Evolutionary conservation across 192 early-diverging fungal species (phyloP), one percentile per base, ranked within the genome.

Genomic region (Coemansia guatemalensis): DNA sequence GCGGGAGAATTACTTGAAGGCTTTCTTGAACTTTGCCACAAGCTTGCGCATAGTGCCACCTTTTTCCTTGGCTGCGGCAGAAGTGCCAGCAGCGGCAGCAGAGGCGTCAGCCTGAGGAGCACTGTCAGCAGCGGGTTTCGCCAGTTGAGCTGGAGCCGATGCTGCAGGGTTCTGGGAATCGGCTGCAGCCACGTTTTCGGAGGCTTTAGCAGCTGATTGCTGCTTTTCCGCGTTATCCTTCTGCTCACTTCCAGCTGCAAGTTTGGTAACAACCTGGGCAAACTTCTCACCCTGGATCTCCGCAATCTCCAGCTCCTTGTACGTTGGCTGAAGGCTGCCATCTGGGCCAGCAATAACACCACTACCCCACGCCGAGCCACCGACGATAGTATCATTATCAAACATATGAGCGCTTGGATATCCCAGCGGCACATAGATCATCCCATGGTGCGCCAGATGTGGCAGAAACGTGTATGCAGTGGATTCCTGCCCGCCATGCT

Each of bases 401-500:
- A 53, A 41, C 65, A 73, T 62, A 9, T 56, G 22, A 14, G 56
- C 27, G 60, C 64, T 64, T 5, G 56, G 33, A 51, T 71, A 76
- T 20, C 83, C 86, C 52, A 87, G 55, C 11, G 86, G 84, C 25
- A 85, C 83, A 52, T 73, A 87, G 56, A 74, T 51, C 44, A 87
- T 76, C 17, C 86, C 86, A 72, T 87, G 86, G 74, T 85, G 83
- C 0, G 67, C 75, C 27, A 83, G 74, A 64, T 81, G 67, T 3
- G 77, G 65, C 39, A 87, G 20, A 59, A 87, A 87, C 21, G 71
- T 65, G 24, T 72, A 58, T 22, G 75, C 75, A 5, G 82, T 82
- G 7, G 79, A 69, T 53, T 87, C 85, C 53, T 84, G 82, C 7
- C 85, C 85, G 29, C 85, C 85, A 68, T 81, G 77, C 60, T 82